Evolutionary conservation across 176 grass and related monocot genomes (phyloP).

Genomic region (Cocos nucifera): DNA sequence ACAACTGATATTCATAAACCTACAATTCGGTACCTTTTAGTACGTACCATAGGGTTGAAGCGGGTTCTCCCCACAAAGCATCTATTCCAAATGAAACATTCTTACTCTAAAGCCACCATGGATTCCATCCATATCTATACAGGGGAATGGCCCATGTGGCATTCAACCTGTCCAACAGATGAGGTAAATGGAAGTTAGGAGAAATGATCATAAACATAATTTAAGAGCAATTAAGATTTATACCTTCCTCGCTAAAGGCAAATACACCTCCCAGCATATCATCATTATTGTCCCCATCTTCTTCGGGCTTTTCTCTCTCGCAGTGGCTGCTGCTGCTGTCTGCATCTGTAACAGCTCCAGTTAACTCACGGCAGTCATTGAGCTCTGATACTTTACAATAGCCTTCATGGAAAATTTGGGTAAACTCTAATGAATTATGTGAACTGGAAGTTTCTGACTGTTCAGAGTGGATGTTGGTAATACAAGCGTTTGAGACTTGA

Average conservation of each 20-base stretch:
- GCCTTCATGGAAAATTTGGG: constrained; percentile 96
- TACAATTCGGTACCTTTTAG: constrained; percentile 22
- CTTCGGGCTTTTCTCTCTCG: constrained; percentile 96
- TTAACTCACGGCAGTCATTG: constrained; percentile 99
- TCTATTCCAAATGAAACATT: constrained; percentile 39
- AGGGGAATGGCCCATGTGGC: too few species aligned
- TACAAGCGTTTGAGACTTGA: constrained; percentile 29
- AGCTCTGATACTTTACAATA: constrained; percentile 99
- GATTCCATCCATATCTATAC: too few species aligned
- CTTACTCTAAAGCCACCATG: constrained; percentile 32
- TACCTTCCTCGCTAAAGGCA: constrained; percentile 99
- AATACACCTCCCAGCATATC: constrained; percentile 95
- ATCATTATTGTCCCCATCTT: constrained; percentile 84
- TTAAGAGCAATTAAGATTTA: not conserved
- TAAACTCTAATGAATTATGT: constrained; percentile 63
- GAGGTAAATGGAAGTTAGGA: too few species aligned
- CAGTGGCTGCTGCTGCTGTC: constrained; percentile 99
- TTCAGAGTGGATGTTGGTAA: constrained; percentile 29
- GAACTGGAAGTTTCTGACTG: constrained; percentile 48
- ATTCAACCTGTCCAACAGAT: too few species aligned
- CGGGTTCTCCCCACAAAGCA: constrained; percentile 16
- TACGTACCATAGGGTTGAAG: constrained; percentile 39
- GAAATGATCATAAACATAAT: too few species aligned
- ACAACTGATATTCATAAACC: constrained; percentile 7
- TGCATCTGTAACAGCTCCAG: constrained; percentile 99